These are phyloP conservation scores for Ophiostoma novo-ulmi DNA, from an alignment of 2,329 filamentous ascomycete genomes.

Conservation along the genomic window DNA sequence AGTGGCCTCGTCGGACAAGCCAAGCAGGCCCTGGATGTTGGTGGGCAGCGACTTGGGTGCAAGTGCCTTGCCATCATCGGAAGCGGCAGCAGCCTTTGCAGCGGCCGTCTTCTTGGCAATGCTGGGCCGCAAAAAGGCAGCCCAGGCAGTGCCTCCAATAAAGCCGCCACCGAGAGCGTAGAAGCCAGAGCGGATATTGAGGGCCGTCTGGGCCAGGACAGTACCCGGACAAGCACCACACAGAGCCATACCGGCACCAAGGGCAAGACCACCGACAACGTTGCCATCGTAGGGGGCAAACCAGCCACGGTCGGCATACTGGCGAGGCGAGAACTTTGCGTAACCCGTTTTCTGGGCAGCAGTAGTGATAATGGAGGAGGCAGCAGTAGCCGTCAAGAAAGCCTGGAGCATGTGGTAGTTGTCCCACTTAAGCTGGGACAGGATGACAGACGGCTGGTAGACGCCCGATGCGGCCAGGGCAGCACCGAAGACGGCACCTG, in stretches of 20 bases:
- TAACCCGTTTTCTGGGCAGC: constrained; percentile 42
- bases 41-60: constrained; percentile 20
- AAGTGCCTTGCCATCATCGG: background rate
- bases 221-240: constrained; percentile 63
- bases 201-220: constrained; percentile 55
- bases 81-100: constrained; percentile 1
- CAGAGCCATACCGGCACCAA: constrained; percentile 62
- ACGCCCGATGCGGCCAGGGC: constrained; percentile 58
- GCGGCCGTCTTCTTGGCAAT: constrained; percentile 15
- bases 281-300: constrained; percentile 58
- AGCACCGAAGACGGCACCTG: constrained; percentile 57
- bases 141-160: constrained; percentile 51
- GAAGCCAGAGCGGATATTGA: constrained; percentile 47
- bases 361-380: constrained; percentile 49
- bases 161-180: constrained; percentile 49
- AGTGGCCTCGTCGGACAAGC: constrained; percentile 36
- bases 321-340: constrained; percentile 44
- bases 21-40: constrained; percentile 40
- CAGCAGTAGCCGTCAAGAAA: constrained; percentile 58
- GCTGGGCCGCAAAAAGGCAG: constrained; percentile 39
- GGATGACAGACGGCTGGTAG: constrained; percentile 54
- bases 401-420: constrained; percentile 63
- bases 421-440: constrained; percentile 54
- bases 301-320: constrained; percentile 48
- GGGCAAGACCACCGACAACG: constrained; percentile 55